These are phyloP conservation scores for Fusarium proliferatum DNA, from an alignment of 2,329 filamentous ascomycete species.

Conservation along the genomic window DNA sequence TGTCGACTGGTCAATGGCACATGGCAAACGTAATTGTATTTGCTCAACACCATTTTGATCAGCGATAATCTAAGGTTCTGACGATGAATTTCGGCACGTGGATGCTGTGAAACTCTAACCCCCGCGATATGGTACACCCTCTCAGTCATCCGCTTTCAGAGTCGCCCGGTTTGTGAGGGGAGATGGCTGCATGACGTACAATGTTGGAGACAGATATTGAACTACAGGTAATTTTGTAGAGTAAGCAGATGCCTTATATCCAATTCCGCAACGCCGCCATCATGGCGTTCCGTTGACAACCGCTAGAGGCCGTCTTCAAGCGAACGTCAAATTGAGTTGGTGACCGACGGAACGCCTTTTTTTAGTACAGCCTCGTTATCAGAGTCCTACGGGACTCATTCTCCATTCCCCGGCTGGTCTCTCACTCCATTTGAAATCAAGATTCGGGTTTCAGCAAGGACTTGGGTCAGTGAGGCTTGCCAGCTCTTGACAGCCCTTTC, in stretches of 20 bases:
- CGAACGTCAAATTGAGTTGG: slow-evolving; percentile 1
- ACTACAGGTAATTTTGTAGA: slow-evolving; percentile 4
- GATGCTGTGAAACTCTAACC: slow-evolving; percentile 22
- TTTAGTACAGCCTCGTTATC: slow-evolving; percentile 25
- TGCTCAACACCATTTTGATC: slow-evolving; percentile 13
- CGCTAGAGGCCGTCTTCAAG: slow-evolving; percentile 42
- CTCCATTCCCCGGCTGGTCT: slow-evolving; percentile 4
- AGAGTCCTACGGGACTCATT: slow-evolving; percentile 19
- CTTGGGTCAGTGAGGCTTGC: slow-evolving; percentile 7
- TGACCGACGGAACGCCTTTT: slow-evolving; percentile 13
- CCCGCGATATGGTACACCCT: slow-evolving; percentile 31
- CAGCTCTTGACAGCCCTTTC: slow-evolving; percentile 5
- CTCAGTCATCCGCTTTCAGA: slow-evolving; percentile 8
- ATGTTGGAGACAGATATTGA: neutral
- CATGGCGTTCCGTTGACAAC: slow-evolving; percentile 34
- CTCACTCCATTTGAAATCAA: neutral
- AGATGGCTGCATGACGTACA: slow-evolving; percentile 33
- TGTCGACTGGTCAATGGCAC: neutral
- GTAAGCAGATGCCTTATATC: neutral
- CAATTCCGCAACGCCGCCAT: slow-evolving; percentile 16
- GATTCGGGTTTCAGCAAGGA: neutral
- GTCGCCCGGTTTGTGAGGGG: slow-evolving; percentile 29
- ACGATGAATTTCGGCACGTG: slow-evolving; percentile 14
- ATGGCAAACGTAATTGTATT: slow-evolving; percentile 31
- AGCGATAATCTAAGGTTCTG: slow-evolving; percentile 15